Evolutionary conservation across 106 monocot genomes (phyloP), one percentile per base, ranked within the genome.

Genomic region (Dioscorea dumetorum): DNA sequence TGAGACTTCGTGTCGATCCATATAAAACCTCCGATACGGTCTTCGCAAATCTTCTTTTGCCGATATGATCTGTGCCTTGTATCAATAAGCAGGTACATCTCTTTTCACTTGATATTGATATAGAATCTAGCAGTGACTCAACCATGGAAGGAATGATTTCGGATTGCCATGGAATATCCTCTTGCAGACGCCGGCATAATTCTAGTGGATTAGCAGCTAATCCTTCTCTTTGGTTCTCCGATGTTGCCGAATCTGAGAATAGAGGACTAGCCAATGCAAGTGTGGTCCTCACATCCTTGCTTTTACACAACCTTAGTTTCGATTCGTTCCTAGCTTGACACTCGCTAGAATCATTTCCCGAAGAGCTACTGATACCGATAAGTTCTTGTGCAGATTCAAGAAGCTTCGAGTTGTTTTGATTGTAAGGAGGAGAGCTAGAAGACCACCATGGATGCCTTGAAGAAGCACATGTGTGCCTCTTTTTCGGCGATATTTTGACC

Each of bases 81-180:
- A 97, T 32, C 48, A 82, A 12, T 17, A 97, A 24, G 78, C 91
- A 89, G 3, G 13, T 56, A 17, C 75, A 81, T 35, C 71, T 81
- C 58, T 54, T 80, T 53, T 63, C 69, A 14, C 14, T 33, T 0
- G 67, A 54, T n/a, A n/a, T n/a, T n/a, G n/a, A n/a, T 57, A 24
- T 72, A 14, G 49, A 7, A 61, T 82, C 87, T 1, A 67, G 48
- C 34, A 97, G 49, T 24, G 88, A 82, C 1, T 86, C 84, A 10
- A 78, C 72, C 48, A 97, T 84, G 22, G 70, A 71, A 51, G 68
- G 60, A 65, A 92, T 73, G 35, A 56, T 22, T 65, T 81, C 80
- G 6, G 80, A 85, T 48, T 99, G 91, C 97, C 97, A 99, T n/a
- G 87, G 90, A 50, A 99, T 78, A 62, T 85, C 87, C 75, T 81